phyloP scores from a whole-genome alignment of 176 grass and related monocot species.

The Triticum urartu region DNA sequence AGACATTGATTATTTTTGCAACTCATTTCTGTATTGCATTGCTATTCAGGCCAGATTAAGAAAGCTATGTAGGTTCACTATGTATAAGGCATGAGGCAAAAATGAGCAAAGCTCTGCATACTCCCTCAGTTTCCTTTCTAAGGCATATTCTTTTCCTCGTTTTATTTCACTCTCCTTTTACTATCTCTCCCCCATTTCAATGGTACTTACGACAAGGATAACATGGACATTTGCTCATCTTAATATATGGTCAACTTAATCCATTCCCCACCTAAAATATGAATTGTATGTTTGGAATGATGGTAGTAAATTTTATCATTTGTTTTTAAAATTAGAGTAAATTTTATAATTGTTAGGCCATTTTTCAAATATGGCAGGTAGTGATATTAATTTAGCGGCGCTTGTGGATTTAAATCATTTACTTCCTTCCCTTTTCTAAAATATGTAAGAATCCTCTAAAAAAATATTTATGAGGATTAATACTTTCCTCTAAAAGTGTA shows the following conservation, averaged over 20 bases:
- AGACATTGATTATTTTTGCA: neutral
- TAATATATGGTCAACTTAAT: neutral
- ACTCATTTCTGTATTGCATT: neutral
- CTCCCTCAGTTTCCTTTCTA: neutral
- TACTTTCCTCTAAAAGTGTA: neutral
- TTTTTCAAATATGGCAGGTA: constrained; percentile 20
- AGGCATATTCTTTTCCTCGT: neutral
- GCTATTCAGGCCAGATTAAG: neutral
- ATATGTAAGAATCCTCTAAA: neutral
- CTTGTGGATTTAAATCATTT: neutral
- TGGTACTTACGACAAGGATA: neutral
- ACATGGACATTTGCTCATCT: neutral
- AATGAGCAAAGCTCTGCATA: neutral
- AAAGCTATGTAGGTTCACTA: neutral
- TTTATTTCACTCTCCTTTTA: neutral
- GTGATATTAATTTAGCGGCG: neutral
- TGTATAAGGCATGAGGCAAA: neutral
- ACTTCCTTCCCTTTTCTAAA: neutral
- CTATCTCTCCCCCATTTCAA: neutral
- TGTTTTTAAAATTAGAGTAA: neutral
- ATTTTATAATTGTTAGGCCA: neutral
- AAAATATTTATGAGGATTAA: neutral
- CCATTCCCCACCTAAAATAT: neutral
- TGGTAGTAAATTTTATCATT: neutral
- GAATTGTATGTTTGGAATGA: neutral